Evolutionary conservation across 2,329 filamentous ascomycete species (phyloP).

Genomic region (Xylariomycetidae sp.): DNA sequence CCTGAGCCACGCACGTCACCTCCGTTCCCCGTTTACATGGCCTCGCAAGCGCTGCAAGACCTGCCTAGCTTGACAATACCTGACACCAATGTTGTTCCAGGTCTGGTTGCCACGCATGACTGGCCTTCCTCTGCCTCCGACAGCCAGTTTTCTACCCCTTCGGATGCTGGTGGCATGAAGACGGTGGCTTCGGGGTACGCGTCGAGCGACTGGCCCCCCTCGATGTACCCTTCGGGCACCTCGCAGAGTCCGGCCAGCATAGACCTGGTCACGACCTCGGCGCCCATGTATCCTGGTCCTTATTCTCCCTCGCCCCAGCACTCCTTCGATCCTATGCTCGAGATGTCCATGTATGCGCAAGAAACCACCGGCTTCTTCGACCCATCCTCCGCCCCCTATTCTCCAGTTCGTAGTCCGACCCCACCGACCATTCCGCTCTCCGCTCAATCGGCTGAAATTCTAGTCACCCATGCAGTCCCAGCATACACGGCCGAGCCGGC

Average conservation of each 20-base stretch:
- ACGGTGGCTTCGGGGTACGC: neutral
- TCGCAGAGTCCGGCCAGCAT: slow-evolving; percentile 17
- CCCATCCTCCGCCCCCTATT: slow-evolving; percentile 28
- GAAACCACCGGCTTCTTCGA: slow-evolving; percentile 29
- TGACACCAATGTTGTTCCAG: slow-evolving; percentile 25
- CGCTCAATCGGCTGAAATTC: slow-evolving; percentile 41
- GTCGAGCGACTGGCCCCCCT: slow-evolving; percentile 17
- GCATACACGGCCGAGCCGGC: slow-evolving; percentile 31
- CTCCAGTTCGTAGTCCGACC: slow-evolving; percentile 44
- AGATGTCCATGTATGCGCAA: slow-evolving; percentile 30
- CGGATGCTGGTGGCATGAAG: slow-evolving; percentile 25
- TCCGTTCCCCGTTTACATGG: slow-evolving; percentile 19
- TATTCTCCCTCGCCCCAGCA: slow-evolving; percentile 21
- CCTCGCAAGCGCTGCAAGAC: slow-evolving; percentile 18
- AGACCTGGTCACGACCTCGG: slow-evolving; percentile 18
- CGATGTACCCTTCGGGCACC: slow-evolving; percentile 10
- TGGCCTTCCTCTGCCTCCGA: slow-evolving; percentile 41
- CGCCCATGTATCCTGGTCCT: slow-evolving; percentile 21
- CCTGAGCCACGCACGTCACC: slow-evolving; percentile 26
- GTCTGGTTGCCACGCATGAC: slow-evolving; percentile 28
- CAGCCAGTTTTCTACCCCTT: slow-evolving; percentile 42
- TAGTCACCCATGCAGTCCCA: slow-evolving; percentile 40
- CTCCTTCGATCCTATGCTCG: slow-evolving; percentile 29
- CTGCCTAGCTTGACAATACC: slow-evolving; percentile 26
- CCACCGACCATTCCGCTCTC: slow-evolving; percentile 37